Base-by-base conservation (phyloP, 75 land plant species). In the Chamaecyparis obtusa region DNA sequence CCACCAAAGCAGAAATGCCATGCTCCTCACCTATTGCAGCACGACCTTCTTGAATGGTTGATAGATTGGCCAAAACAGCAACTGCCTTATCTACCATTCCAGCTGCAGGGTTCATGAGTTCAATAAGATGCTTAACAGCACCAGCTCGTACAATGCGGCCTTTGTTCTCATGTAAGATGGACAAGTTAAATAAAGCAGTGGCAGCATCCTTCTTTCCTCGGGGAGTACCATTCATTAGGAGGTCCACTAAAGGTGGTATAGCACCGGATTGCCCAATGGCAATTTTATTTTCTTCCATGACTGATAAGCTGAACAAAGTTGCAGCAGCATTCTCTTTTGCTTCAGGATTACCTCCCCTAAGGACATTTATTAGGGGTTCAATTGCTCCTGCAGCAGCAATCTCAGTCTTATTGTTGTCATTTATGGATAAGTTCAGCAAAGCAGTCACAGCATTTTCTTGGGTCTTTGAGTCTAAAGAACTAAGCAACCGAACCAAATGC, bases 81-180 rank as follows among this genome's bases (percentile, higher is more conserved):
- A 97, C 99, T 32, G 99, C 99, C 86, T 97, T 97, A 83, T 97
- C 99, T 85, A 97, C 98, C 98, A 97, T 96, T 39, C 99, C 99
- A 83, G 93, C 91, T 17, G 96, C 96, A 15, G 98, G 99, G 48
- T 97, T 96, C 96, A 97, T 96, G 57, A 97, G 88, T 76, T 96
- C 94, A 56, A 97, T 92, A 24, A 97, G 93, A 56, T 94, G 91
- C 82, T 86, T 95, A 86, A 97, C 93, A n/a, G 96, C 98, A 5
- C 99, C 99, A 81, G 95, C 99, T 54, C 91, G 90, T 44, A 97
- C 95, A 88, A 97, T 97, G 10, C 93, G 88, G 30, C 89, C 90
- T 92, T 97, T 97, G 92, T 97, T 97, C 55, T 97, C 99, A 91
- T 91, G 93, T 88, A 81, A 89, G 72, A 96, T 91, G 36, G 99